Percentiles rank a stretch among this genome's conserved stretches.
Evolutionary conservation across 2,329 filamentous ascomycete genomes (phyloP).

Genomic region (Beauveria pseudobassiana): DNA sequence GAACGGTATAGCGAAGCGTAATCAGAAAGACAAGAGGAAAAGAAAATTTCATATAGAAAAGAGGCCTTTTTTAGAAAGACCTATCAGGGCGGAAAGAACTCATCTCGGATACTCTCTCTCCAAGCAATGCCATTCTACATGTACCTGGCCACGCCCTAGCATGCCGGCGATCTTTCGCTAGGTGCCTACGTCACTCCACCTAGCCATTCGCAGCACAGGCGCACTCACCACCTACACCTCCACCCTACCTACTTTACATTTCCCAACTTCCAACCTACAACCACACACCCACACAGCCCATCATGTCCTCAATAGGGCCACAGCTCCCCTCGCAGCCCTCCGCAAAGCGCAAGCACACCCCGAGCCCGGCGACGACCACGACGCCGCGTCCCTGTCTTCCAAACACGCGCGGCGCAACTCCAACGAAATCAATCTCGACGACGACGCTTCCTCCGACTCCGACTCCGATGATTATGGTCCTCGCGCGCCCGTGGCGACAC

Average conservation of each 20-base stretch:
- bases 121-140: not conserved
- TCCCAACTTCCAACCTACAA: not conserved
- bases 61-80: not conserved
- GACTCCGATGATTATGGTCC: constrained; percentile 36
- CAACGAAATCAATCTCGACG: constrained; percentile 40
- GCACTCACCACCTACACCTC: not conserved
- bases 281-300: constrained; percentile 24
- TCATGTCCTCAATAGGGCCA: constrained; percentile 64
- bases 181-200: not conserved
- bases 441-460: constrained; percentile 27
- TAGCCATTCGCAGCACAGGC: constrained; percentile 5
- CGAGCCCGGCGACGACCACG: constrained; percentile 26
- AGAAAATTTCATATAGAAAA: too few species aligned
- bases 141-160: not conserved
- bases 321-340: constrained; percentile 59
- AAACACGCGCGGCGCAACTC: constrained; percentile 40
- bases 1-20: too few species aligned
- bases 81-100: not conserved
- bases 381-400: constrained; percentile 24
- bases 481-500: constrained; percentile 16
- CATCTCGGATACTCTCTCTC: too few species aligned
- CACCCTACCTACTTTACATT: not conserved
- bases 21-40: too few species aligned
- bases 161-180: not conserved
- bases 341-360: constrained; percentile 53